phyloP scores from a whole-genome alignment of 495 filamentous ascomycete genomes.

The Penicilliopsis zonata region DNA sequence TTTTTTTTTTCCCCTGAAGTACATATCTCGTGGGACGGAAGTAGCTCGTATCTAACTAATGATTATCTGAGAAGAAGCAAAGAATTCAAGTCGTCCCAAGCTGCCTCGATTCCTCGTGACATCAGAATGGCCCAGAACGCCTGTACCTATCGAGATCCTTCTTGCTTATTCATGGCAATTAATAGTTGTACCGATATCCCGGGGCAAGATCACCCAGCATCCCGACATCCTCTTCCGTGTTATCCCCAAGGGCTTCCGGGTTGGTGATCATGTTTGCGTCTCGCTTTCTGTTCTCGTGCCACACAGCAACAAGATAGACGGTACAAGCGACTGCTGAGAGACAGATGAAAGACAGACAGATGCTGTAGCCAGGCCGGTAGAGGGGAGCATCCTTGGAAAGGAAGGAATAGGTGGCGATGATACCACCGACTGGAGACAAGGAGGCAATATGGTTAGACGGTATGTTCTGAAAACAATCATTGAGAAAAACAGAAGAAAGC shows the following conservation, averaged over 20 bases:
- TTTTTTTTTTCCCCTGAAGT: too few relatives aligned
- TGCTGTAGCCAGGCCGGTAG: conserved; percentile 65
- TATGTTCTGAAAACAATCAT: not conserved
- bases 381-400: conserved; percentile 47
- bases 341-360: conserved; percentile 64
- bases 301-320: conserved; percentile 47
- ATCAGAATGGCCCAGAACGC: too few relatives aligned
- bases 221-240: conserved; percentile 18
- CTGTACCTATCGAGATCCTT: too few relatives aligned
- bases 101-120: too few relatives aligned
- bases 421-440: conserved; percentile 48
- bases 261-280: conserved; percentile 19
- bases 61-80: too few relatives aligned
- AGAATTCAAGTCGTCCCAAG: too few relatives aligned
- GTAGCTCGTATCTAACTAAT: too few relatives aligned
- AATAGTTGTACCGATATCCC: conserved; percentile 30
- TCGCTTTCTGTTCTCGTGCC: conserved; percentile 53
- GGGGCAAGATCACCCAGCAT: conserved; percentile 27
- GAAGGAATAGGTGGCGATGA: conserved; percentile 82
- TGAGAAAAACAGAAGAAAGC: conserved; percentile 1
- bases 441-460: not conserved
- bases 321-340: conserved; percentile 49
- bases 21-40: too few relatives aligned
- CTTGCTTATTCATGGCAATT: conserved; percentile 2
- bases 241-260: conserved; percentile 5